phyloP scores from a whole-genome alignment of 1,284 basidiomycete genomes.

The Leccinum subatratum region DNA sequence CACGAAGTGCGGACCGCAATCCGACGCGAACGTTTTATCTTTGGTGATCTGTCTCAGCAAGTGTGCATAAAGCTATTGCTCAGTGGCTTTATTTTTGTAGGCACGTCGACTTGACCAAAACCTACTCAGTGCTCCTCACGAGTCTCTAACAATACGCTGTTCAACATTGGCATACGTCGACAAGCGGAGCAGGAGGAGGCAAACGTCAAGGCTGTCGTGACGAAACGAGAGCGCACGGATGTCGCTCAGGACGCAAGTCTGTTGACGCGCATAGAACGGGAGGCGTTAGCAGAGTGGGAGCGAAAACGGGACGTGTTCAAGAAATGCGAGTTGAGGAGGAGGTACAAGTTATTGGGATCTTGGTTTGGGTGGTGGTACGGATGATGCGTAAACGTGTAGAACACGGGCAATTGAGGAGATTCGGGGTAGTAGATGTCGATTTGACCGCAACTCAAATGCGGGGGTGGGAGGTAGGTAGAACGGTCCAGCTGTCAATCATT shows the following conservation, averaged over 20 bases:
- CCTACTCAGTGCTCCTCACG: conserved; percentile 72
- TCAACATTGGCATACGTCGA: conserved; percentile 72
- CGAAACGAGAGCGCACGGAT: conserved; percentile 76
- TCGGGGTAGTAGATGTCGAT: too few relatives aligned
- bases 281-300: conserved; percentile 64
- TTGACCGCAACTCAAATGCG: too few relatives aligned
- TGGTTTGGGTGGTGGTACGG: conserved; percentile 19
- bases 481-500: too few relatives aligned
- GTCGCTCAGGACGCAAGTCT: conserved; percentile 69
- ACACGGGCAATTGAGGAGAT: too few relatives aligned
- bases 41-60: conserved; percentile 51
- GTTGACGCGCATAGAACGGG: conserved; percentile 65
- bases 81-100: conserved; percentile 33
- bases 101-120: conserved; percentile 81
- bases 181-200: conserved; percentile 66
- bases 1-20: conserved; percentile 82
- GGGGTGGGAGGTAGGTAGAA: too few relatives aligned
- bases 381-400: conserved; percentile 19
- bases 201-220: conserved; percentile 64
- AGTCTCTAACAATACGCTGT: conserved; percentile 81
- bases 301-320: conserved; percentile 59
- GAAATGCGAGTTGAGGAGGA: conserved; percentile 71
- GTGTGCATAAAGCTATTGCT: not conserved
- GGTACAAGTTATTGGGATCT: conserved; percentile 74
- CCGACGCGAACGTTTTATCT: conserved; percentile 83